Conservation (phyloP, 768 basidiomycete species). For the Galerina marginata region DNA sequence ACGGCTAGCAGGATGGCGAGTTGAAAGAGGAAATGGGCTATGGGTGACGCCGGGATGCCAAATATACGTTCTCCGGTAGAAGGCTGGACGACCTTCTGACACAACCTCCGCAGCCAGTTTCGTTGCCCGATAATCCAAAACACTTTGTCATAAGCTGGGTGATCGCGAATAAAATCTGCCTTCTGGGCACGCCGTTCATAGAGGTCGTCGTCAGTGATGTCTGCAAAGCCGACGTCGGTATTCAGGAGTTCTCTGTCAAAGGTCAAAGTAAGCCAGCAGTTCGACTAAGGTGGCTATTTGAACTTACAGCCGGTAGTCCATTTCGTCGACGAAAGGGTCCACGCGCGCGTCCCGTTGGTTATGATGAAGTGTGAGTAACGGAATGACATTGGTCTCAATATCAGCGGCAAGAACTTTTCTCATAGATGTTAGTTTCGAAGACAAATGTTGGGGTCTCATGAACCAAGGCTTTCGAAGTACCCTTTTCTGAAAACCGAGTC, state of each 20-base stretch:
- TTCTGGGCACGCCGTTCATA: slow-evolving; percentile 79
- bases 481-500: slow-evolving; percentile 22
- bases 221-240: slow-evolving; percentile 48
- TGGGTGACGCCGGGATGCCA: slow-evolving; percentile 70
- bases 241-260: slow-evolving; percentile 69
- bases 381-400: slow-evolving; percentile 55
- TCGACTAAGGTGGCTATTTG: background rate
- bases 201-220: slow-evolving; percentile 65
- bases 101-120: slow-evolving; percentile 71
- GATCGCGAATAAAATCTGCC: slow-evolving; percentile 85
- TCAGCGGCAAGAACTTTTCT: slow-evolving; percentile 72
- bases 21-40: slow-evolving; percentile 76
- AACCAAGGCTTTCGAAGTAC: slow-evolving; percentile 30
- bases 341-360: slow-evolving; percentile 34
- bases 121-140: slow-evolving; percentile 92
- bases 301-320: slow-evolving; percentile 74
- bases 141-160: slow-evolving; percentile 89
- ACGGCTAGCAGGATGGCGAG: slow-evolving; percentile 75
- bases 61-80: slow-evolving; percentile 87
- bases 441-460: slow-evolving; percentile 52
- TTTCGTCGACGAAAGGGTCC: slow-evolving; percentile 55
- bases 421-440: slow-evolving; percentile 59
- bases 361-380: slow-evolving; percentile 61
- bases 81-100: slow-evolving; percentile 85
- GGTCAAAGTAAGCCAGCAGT: background rate